Conservation (phyloP, 202 grass and related monocot species). For the Schoenoplectus tabernaemontani region DNA sequence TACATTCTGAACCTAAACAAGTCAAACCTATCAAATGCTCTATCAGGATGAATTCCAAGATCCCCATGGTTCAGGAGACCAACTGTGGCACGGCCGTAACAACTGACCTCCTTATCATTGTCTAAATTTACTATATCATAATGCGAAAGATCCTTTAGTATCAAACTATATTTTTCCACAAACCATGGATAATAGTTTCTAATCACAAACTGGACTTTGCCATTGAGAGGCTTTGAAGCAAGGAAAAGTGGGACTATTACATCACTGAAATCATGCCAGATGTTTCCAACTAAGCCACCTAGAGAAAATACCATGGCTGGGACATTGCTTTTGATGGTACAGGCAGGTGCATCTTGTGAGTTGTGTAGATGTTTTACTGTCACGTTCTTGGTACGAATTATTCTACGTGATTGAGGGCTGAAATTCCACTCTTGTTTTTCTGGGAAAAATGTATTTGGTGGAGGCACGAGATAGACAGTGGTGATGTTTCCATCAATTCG, state of each 20-base stretch:
- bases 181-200: conserved; percentile 56
- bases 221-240: conserved; percentile 38
- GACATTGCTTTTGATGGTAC: conserved; percentile 38
- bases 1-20: conserved; percentile 53
- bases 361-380: conserved; percentile 37
- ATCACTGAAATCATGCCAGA: conserved; percentile 69
- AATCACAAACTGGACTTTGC: conserved; percentile 51
- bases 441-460: background rate
- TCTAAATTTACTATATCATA: conserved; percentile 55
- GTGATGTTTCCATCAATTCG: conserved; percentile 45
- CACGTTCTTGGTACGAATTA: conserved; percentile 57
- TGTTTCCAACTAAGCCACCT: conserved; percentile 48
- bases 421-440: conserved; percentile 44
- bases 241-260: conserved; percentile 58
- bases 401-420: conserved; percentile 53
- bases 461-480: conserved; percentile 38
- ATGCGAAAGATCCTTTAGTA: conserved; percentile 35
- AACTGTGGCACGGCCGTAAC: conserved; percentile 47
- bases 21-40: conserved; percentile 39
- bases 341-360: conserved; percentile 27
- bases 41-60: conserved; percentile 37
- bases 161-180: conserved; percentile 42
- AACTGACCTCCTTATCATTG: conserved; percentile 36
- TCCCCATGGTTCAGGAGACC: conserved; percentile 54
- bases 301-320: conserved; percentile 61